Evolutionary conservation across 441 rosid genomes (phyloP), one percentile per base, ranked within the genome.

Genomic region (Francoa sonchifolia): DNA sequence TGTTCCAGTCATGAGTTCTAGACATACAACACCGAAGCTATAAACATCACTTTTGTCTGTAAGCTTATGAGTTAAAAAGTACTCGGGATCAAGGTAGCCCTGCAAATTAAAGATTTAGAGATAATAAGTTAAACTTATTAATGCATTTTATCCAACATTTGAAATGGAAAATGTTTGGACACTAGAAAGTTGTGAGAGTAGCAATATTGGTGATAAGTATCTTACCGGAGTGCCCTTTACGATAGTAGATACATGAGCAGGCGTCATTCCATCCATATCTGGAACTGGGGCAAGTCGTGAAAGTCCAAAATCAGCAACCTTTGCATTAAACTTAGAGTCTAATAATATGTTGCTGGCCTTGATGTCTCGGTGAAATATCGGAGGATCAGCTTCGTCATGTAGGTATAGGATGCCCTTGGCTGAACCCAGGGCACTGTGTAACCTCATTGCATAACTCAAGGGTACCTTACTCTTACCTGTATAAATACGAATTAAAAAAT

Each of bases 1-100:
- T 95, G 77, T 75, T 45, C 96, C 99, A 0, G 99, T 92, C 56
- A 86, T 55, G 13, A 92, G 82, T 72, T 92, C 99, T 19, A 92
- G 48, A 50, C 86, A 86, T 39, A 92, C 99, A 6, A 92, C 96
- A 3, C 96, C 96, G 32, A 92, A 73, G 68, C 96, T 92, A 52
- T 92, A 92, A 10, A 92, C 99, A 44, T 92, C 99, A 20, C 99
- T 92, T 69, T 86, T 92, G 61, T 92, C 99, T 0, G 99, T 92
- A 52, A 92, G 63, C 49, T 83, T 86, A 53, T 77, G 94, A 9
- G 99, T 92, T 32, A 92, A 62, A 63, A 92, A 86, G 68, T 92
- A 92, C 61, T 92, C 89, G 0, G 99, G 96, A 42, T 92, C 99
- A 52, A 86, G 94, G 64, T 92, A 92, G 32, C 99, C 99, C 99